A percentile compares a stretch with the other conserved stretches of the same genome.
phyloP scores from a whole-genome alignment of 2,329 filamentous ascomycete species.

The Emergomyces pasteurianus region DNA sequence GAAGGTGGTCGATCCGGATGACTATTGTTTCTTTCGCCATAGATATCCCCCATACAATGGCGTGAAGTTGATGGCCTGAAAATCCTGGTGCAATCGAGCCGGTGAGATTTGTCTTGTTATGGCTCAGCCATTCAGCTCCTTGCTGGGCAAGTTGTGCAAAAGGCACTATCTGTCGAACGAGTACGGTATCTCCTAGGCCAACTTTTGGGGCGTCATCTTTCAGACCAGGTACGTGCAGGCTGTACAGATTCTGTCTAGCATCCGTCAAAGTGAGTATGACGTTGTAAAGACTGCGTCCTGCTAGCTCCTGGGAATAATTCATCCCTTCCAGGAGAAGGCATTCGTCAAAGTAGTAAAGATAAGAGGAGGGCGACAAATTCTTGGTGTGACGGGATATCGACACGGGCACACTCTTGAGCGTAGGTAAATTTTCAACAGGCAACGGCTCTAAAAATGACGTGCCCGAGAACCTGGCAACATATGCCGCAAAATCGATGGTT shows the following conservation, averaged over 20 bases:
- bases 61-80: constrained; percentile 15
- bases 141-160: constrained; percentile 10
- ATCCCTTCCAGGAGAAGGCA: constrained; percentile 15
- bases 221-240: constrained; percentile 16
- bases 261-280: constrained; percentile 7
- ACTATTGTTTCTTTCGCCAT: constrained; percentile 12
- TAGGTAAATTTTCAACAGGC: constrained; percentile 6
- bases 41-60: constrained; percentile 15
- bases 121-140: constrained; percentile 11
- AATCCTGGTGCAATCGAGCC: constrained; percentile 16
- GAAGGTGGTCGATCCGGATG: constrained; percentile 12
- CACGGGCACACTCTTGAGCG: constrained; percentile 5
- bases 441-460: constrained; percentile 10
- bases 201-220: constrained; percentile 15
- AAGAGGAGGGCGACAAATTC: constrained; percentile 8
- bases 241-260: constrained; percentile 10
- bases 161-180: constrained; percentile 16
- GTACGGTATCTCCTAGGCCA: constrained; percentile 15
- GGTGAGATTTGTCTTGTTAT: constrained; percentile 8
- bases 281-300: constrained; percentile 13
- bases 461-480: constrained; percentile 14
- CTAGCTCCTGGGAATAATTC: constrained; percentile 11
- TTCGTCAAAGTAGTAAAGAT: constrained; percentile 15
- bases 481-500: constrained; percentile 14
- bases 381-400: constrained; percentile 6